Evolutionary conservation across 441 rosid species (phyloP).

Genomic region (Dalechampia spathulata): DNA sequence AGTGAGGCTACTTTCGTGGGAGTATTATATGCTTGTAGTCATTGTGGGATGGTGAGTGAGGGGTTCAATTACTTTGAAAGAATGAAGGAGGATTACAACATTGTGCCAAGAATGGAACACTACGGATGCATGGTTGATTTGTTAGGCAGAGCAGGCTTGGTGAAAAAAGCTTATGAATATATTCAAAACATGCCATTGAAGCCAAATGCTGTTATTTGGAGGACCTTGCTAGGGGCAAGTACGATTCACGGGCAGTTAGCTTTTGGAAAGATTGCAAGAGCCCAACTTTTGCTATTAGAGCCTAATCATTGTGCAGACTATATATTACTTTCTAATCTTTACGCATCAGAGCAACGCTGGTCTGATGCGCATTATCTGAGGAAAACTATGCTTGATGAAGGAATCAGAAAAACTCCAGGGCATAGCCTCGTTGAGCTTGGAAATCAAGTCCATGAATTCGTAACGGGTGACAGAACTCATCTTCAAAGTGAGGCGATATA

Average conservation of each 20-base stretch:
- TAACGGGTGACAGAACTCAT: conserved; percentile 58
- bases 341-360: conserved; percentile 71
- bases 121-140: conserved; percentile 83
- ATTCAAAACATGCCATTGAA: conserved; percentile 46
- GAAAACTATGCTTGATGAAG: conserved; percentile 39
- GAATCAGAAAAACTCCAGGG: conserved; percentile 61
- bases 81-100: conserved; percentile 54
- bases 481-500: conserved; percentile 44
- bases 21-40: conserved; percentile 74
- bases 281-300: conserved; percentile 39
- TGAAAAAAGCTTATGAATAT: conserved; percentile 45
- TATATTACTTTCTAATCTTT: conserved; percentile 70
- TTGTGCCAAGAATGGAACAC: conserved; percentile 65
- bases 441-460: conserved; percentile 53
- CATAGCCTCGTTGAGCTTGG: conserved; percentile 65
- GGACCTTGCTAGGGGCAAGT: conserved; percentile 66
- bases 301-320: conserved; percentile 68
- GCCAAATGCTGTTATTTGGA: conserved; percentile 72
- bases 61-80: conserved; percentile 53
- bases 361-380: conserved; percentile 53
- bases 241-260: conserved; percentile 45
- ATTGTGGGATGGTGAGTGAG: conserved; percentile 68
- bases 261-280: conserved; percentile 52
- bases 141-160: conserved; percentile 66
- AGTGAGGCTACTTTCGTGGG: conserved; percentile 67